Evolutionary conservation across 2,329 filamentous ascomycete species (phyloP), one percentile per base, ranked within the genome.

Genomic region (Aspergillus aculeatus): DNA sequence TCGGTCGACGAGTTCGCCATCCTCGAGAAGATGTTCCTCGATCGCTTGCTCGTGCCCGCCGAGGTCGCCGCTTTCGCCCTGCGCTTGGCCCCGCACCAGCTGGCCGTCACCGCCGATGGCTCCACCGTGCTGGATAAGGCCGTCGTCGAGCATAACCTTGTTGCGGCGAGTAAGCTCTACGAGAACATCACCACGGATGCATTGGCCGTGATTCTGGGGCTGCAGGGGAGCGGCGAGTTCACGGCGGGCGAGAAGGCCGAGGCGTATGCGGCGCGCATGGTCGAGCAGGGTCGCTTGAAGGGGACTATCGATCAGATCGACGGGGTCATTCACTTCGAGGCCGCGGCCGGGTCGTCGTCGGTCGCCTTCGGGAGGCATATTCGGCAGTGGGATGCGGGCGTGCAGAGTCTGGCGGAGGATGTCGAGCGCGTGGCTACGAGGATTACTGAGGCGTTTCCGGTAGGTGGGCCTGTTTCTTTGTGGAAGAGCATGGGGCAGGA

Each of bases 11-110:
- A 98, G 77, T 94, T 90, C 71, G 82, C 86, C 52, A 97, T 99
- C 56, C 81, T 99, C 14, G 95, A 98, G 80, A 98, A 98, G 81
- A 98, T 99, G 86, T 96, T 96, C 75, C 83, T 98, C 52, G 92
- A 98, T 75, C 86, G 93, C 5, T 82, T 99, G 3, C 82, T 99
- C 52, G 85, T 86, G 0, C 86, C 89, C 0, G 84, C 82, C n/a
- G 95, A 99, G 78, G 92, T 97, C 47, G 86, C 88, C 41, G 88
- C 90, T 57, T 99, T 99, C 71, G 89, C 93, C 0, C 82, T 89
- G 67, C 88, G 87, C 54, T 82, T 99, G 52, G 84, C 87, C 58
- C 89, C 91, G 23, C 95, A 99, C 77, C 95, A 99, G 77, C 86
- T 97, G 2, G 95, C 95, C 24, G 88, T 86, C 63, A 97, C 92